Evolutionary conservation across 805 yeast species (phyloP), one percentile per base, ranked within the genome.

Genomic region (Yamadazyma olivae): DNA sequence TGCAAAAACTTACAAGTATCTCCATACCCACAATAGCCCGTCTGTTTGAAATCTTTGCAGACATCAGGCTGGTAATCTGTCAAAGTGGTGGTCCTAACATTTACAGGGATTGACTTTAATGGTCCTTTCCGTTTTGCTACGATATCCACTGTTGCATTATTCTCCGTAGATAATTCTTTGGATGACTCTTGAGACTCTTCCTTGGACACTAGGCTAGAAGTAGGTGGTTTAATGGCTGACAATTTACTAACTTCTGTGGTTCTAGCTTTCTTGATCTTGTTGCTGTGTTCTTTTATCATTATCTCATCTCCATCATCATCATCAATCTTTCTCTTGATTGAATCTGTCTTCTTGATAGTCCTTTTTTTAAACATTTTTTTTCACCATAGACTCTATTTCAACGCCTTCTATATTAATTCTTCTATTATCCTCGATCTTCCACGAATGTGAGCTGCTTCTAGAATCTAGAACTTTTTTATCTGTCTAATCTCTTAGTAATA

Each of bases 11-110:
- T 93, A 65, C 99, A 93, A 23, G 93, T 83, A 50, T 93, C 99
- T 6, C 99, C 99, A 56, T 83, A 93, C 5, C 97, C 97, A 70
- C 99, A 93, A 54, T 79, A 90, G 0, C 99, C 99, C 0, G 95
- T 90, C 47, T 83, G 84, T 40, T 79, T 74, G 57, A 75, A 93
- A 57, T 93, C 98, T 53, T 91, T 93, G 55, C 99, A 93, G 2
- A 93, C 81, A 53, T 93, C 97, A 1, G 95, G 90, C 54, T 87
- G 96, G 53, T 81, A 93, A 53, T 93, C 99, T 25, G 83, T 71
- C 2, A 81, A 65, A 0, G 86, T 80, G 0, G 89, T 83, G 9
- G 81, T 71, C 30, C 77, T 70, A 19, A 90, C 70, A 39, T 64
- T 63, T 8, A 46, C 51, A 0, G 72, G 63, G 4, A 33, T 12